Evolutionary conservation across 768 basidiomycete genomes (phyloP).

Genomic region (Leucosporidium scottii): DNA sequence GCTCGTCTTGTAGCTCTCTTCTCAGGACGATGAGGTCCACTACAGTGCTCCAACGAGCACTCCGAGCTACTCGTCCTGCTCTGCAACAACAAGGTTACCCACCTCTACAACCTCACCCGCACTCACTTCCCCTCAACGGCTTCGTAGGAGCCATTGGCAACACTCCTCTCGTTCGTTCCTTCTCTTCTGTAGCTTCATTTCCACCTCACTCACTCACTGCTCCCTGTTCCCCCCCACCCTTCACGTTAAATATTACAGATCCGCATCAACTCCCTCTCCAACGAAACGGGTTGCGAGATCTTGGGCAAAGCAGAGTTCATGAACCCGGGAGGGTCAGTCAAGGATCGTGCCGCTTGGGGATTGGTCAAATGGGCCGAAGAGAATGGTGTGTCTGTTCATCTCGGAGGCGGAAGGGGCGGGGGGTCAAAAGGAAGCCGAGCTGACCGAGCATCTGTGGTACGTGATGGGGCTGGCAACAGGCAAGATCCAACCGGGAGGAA

Average conservation of each 20-base stretch:
- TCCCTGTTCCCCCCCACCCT: neutral
- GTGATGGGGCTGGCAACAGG: slow-evolving; percentile 11
- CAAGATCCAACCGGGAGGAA: slow-evolving; percentile 84
- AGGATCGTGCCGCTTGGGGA: slow-evolving; percentile 91
- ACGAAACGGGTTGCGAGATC: slow-evolving; percentile 72
- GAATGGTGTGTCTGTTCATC: slow-evolving; percentile 55
- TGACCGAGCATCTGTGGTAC: neutral
- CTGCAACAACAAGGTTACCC: neutral
- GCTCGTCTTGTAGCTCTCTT: neutral
- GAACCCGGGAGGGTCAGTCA: slow-evolving; percentile 95
- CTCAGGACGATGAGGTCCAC: neutral
- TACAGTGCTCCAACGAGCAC: neutral
- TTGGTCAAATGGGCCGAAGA: slow-evolving; percentile 80
- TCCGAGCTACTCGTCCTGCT: neutral
- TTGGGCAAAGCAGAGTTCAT: slow-evolving; percentile 97
- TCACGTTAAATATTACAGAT: slow-evolving; percentile 53
- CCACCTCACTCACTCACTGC: neutral
- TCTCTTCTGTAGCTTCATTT: too few relatives aligned
- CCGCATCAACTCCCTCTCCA: slow-evolving; percentile 68
- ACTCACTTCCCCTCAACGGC: slow-evolving; percentile 48
- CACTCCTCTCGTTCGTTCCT: slow-evolving; percentile 69
- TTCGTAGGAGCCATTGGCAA: slow-evolving; percentile 86
- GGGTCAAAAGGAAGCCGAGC: neutral
- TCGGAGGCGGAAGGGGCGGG: neutral
- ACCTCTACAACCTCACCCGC: slow-evolving; percentile 24